phyloP scores from a whole-genome alignment of 1,284 basidiomycete genomes.

The Puccinia polysora region DNA sequence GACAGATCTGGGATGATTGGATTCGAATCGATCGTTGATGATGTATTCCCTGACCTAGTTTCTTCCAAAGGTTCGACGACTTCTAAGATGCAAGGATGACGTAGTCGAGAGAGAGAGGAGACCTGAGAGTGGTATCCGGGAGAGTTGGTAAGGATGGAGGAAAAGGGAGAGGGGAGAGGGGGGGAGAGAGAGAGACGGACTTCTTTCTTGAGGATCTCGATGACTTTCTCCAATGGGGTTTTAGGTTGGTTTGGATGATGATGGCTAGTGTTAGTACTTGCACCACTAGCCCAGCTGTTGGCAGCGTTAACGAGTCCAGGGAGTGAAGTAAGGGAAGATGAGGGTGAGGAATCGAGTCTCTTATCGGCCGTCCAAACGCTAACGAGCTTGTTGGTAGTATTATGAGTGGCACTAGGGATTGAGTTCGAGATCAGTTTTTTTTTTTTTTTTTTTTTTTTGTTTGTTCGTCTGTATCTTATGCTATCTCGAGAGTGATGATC shows the following conservation, averaged over 20 bases:
- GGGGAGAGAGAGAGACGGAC: too few species aligned
- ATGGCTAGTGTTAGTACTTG: too few species aligned
- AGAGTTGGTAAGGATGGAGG: too few species aligned
- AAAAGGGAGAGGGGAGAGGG: too few species aligned
- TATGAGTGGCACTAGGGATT: slow-evolving; percentile 1
- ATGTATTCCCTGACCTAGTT: slow-evolving; percentile 58
- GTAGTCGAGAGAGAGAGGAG: slow-evolving; percentile 72
- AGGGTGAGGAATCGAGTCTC: background rate
- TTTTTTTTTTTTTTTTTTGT: too few species aligned
- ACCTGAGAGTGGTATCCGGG: slow-evolving; percentile 66
- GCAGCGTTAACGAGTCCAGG: background rate
- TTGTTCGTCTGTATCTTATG: too few species aligned
- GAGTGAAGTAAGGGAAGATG: too few species aligned
- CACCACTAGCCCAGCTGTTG: too few species aligned
- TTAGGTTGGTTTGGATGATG: background rate
- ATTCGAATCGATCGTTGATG: too few species aligned
- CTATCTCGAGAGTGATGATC: background rate
- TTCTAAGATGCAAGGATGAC: slow-evolving; percentile 94
- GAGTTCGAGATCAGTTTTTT: too few species aligned
- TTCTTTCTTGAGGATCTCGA: slow-evolving; percentile 5
- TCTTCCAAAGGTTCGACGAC: slow-evolving; percentile 97
- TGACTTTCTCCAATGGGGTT: slow-evolving; percentile 11
- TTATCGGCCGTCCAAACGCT: slow-evolving; percentile 14
- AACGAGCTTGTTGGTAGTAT: slow-evolving; percentile 12
- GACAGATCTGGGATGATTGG: too few species aligned